These are phyloP conservation scores for Tetrastigma voinierianum DNA, from an alignment of 164 flowering plant species.

Conservation along the genomic window DNA sequence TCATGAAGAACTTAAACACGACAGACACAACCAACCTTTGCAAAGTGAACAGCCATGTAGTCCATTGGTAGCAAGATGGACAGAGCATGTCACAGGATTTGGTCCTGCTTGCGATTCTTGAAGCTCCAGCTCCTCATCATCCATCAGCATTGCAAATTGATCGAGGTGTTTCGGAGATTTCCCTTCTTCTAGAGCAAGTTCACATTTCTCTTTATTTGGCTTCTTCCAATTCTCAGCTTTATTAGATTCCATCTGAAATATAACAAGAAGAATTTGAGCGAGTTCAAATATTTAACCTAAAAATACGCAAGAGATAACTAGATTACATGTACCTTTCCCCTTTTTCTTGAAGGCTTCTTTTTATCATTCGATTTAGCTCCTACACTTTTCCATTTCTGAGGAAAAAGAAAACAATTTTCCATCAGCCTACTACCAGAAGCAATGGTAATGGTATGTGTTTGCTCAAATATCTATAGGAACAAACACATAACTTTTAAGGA, in stretches of 20 bases:
- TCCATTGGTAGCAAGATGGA: constrained; percentile 52
- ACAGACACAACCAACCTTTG: constrained; percentile 52
- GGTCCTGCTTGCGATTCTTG: constrained; percentile 71
- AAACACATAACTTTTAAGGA: too few species aligned
- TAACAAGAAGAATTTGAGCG: constrained; percentile 3
- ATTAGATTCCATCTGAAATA: constrained; percentile 37
- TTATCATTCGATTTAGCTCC: constrained; percentile 38
- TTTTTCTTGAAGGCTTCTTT: constrained; percentile 43
- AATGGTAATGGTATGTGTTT: not conserved
- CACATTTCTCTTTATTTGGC: constrained; percentile 46
- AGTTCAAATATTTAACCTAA: not conserved
- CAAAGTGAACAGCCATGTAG: constrained; percentile 75
- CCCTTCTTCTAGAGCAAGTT: constrained; percentile 52
- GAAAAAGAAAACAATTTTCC: not conserved
- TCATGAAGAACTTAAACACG: not conserved
- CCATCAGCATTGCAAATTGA: constrained; percentile 41
- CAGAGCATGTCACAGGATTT: constrained; percentile 59
- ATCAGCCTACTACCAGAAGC: too few species aligned
- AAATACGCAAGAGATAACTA: constrained; percentile 6
- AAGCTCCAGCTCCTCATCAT: constrained; percentile 94
- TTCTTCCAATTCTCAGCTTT: constrained; percentile 28
- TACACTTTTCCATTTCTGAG: constrained; percentile 42
- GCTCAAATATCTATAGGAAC: not conserved
- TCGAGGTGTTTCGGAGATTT: constrained; percentile 30
- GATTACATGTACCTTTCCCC: constrained; percentile 47